phyloP scores from a whole-genome alignment of 495 filamentous ascomycete genomes.

The Opeltia flavorubescens region DNA sequence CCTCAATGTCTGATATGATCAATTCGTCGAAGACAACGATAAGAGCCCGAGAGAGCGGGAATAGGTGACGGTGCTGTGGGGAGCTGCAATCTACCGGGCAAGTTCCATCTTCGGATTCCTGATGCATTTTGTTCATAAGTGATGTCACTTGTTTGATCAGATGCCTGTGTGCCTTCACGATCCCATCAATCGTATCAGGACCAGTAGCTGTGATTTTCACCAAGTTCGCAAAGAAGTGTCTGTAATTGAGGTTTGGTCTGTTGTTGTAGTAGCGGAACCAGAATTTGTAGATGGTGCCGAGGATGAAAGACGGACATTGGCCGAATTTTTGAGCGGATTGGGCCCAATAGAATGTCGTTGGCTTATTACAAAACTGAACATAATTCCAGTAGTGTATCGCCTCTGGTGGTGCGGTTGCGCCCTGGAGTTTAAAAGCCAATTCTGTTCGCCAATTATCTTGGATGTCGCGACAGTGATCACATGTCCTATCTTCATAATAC shows the following conservation, averaged over 20 bases:
- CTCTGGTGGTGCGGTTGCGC: not conserved
- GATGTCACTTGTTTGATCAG: not conserved
- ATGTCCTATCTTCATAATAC: not conserved
- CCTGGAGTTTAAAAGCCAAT: not conserved
- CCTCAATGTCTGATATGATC: not conserved
- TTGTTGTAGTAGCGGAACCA: slow-evolving; percentile 5
- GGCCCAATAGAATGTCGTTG: slow-evolving; percentile 2
- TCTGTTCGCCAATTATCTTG: not conserved
- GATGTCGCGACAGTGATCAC: not conserved
- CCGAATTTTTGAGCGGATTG: not conserved
- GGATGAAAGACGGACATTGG: not conserved
- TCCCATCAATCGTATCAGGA: not conserved
- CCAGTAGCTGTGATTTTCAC: slow-evolving; percentile 1
- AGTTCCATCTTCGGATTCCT: not conserved
- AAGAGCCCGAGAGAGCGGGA: slow-evolving; percentile 5
- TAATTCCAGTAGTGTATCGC: not conserved
- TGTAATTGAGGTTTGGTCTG: not conserved
- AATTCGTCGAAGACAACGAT: slow-evolving; percentile 1
- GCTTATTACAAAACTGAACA: slow-evolving; percentile 1
- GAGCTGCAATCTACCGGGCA: not conserved
- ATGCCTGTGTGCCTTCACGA: not conserved
- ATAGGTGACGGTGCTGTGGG: not conserved
- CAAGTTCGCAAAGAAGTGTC: slow-evolving; percentile 5
- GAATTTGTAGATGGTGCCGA: slow-evolving; percentile 1
- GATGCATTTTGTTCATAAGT: not conserved